phyloP scores from a whole-genome alignment of 2,329 filamentous ascomycete genomes.

The Paradendryphiella salina region DNA sequence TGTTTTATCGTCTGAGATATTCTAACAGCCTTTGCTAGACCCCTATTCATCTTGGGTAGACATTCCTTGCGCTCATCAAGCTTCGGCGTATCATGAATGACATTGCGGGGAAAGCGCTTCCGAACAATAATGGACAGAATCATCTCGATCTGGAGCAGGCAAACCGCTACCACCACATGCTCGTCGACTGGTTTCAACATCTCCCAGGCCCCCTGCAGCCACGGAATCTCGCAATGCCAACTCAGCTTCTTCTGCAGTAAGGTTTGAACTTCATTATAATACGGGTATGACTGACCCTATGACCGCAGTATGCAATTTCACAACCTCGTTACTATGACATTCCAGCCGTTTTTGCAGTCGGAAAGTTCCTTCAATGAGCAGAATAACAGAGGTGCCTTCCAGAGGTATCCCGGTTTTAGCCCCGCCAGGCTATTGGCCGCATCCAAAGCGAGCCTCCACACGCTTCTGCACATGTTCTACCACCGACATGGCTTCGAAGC shows the following conservation, averaged over 20 bases:
- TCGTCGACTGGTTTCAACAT: constrained; percentile 4
- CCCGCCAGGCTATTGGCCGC: background rate
- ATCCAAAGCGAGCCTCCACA: constrained; percentile 9
- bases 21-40: background rate
- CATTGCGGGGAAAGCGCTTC: constrained; percentile 5
- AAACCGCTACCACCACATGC: background rate
- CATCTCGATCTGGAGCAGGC: constrained; percentile 2
- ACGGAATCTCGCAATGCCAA: constrained; percentile 5
- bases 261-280: background rate
- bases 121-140: background rate
- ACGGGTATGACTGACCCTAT: background rate
- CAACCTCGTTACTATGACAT: constrained; percentile 10
- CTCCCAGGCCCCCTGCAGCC: constrained; percentile 4
- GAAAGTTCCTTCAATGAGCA: background rate
- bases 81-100: constrained; percentile 9
- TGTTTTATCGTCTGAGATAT: too few species aligned
- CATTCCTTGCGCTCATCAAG: constrained; percentile 4
- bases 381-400: background rate
- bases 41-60: constrained; percentile 4
- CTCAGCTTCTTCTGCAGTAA: constrained; percentile 11
- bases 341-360: background rate
- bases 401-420: background rate
- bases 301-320: constrained; percentile 8
- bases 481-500: constrained; percentile 7
- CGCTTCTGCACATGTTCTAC: constrained; percentile 7